Conservation (phyloP, 495 filamentous ascomycete genomes). For the Penicillium psychrofluorescens region DNA sequence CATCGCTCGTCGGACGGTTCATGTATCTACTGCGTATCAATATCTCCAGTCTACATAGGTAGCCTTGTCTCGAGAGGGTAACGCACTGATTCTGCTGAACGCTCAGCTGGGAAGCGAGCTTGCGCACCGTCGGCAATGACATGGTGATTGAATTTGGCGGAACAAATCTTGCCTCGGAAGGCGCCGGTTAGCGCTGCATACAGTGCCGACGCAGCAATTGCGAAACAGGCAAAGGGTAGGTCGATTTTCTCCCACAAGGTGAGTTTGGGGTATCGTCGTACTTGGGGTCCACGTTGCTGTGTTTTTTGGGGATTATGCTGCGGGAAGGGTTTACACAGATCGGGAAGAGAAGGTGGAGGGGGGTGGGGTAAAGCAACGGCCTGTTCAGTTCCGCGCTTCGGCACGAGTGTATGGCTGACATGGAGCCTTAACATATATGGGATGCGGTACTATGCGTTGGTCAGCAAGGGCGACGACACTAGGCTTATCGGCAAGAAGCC, state of each 20-base stretch:
- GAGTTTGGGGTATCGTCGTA: slow-evolving; percentile 14
- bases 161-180: slow-evolving; percentile 30
- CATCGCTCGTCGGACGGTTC: slow-evolving; percentile 28
- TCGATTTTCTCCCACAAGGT: slow-evolving; percentile 32
- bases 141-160: slow-evolving; percentile 26
- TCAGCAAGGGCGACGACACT: no score
- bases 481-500: no score
- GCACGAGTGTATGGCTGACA: no score
- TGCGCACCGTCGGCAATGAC: slow-evolving; percentile 21
- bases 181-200: slow-evolving; percentile 24
- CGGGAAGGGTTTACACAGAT: no score
- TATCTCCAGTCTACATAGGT: not conserved
- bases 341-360: no score
- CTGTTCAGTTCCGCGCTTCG: no score
- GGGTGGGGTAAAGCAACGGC: no score
- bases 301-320: no score
- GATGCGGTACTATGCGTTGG: no score
- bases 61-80: not conserved
- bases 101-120: slow-evolving; percentile 12
- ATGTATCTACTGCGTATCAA: slow-evolving; percentile 17
- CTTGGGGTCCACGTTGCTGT: no score
- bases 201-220: slow-evolving; percentile 12
- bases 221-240: slow-evolving; percentile 14
- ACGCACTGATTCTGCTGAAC: slow-evolving; percentile 30
- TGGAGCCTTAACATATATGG: no score